Percentiles rank a stretch among this genome's conserved stretches.
Evolutionary conservation across 2,329 filamentous ascomycete genomes (phyloP).

Genomic region (Phaeosphaeria sp.): DNA sequence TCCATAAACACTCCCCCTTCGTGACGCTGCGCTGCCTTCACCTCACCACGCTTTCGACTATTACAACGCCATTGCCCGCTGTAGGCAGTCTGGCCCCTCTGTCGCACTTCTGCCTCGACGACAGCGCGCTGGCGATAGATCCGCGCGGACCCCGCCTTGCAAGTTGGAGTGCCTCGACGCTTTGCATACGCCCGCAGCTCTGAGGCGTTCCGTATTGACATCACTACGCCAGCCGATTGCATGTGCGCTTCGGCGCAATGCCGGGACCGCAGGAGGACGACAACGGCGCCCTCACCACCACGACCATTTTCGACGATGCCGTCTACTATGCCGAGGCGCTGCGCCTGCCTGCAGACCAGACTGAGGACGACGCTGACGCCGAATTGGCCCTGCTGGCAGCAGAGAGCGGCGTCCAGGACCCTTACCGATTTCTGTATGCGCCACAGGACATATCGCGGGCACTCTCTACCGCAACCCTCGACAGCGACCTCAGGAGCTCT

Average conservation of each 20-base stretch:
- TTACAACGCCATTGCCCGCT: neutral
- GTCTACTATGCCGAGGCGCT: conserved; percentile 42
- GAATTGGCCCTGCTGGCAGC: conserved; percentile 34
- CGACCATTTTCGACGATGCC: conserved; percentile 45
- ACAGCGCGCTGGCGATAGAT: neutral
- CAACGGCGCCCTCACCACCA: conserved; percentile 30
- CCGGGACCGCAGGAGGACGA: conserved; percentile 28
- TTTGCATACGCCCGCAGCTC: conserved; percentile 26
- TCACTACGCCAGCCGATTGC: conserved; percentile 28
- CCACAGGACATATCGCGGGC: conserved; percentile 32
- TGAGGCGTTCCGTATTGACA: conserved; percentile 23
- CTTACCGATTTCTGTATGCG: conserved; percentile 38
- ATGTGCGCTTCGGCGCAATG: conserved; percentile 46
- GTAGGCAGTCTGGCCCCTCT: neutral
- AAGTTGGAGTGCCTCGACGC: conserved; percentile 8
- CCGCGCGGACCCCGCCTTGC: neutral
- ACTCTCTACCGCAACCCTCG: conserved; percentile 39
- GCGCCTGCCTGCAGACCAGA: conserved; percentile 28
- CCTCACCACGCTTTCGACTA: conserved; percentile 3
- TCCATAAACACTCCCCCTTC: neutral
- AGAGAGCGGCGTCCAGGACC: conserved; percentile 42
- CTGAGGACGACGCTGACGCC: conserved; percentile 42
- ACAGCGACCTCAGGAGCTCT: conserved; percentile 42
- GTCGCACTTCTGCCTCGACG: neutral
- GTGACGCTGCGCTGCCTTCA: neutral